These are phyloP conservation scores for Termitomyces bulborhizus DNA, from an alignment of 768 basidiomycete species.

Conservation along the genomic window DNA sequence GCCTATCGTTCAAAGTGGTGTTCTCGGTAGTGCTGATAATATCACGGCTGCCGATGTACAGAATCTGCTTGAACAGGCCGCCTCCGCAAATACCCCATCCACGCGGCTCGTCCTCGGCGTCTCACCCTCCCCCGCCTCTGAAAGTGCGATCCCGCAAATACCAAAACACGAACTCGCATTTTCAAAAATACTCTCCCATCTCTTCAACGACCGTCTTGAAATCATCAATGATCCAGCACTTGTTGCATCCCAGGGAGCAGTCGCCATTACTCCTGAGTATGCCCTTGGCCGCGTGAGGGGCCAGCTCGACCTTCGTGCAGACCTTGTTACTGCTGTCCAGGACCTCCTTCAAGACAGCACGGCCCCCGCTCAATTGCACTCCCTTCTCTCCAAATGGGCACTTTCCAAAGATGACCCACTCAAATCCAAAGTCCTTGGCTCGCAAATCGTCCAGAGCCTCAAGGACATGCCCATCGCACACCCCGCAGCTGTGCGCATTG, in stretches of 20 bases:
- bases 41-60: conserved; percentile 39
- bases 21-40: conserved; percentile 46
- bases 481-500: conserved; percentile 47
- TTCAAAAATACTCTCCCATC: conserved; percentile 77
- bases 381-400: conserved; percentile 75
- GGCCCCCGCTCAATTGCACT: conserved; percentile 53
- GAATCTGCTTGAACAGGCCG: conserved; percentile 42
- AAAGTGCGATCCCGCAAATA: conserved; percentile 44
- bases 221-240: conserved; percentile 80
- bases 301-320: conserved; percentile 67
- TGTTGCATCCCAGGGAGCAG: conserved; percentile 59
- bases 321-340: conserved; percentile 60
- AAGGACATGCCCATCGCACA: conserved; percentile 32
- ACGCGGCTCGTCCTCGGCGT: conserved; percentile 46
- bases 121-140: conserved; percentile 19
- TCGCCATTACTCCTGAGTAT: conserved; percentile 90
- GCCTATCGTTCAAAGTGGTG: conserved; percentile 54
- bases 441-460: conserved; percentile 48
- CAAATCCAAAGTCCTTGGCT: conserved; percentile 55
- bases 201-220: conserved; percentile 76
- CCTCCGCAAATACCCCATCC: conserved; percentile 25
- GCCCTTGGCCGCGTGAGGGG: conserved; percentile 89
- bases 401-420: conserved; percentile 63
- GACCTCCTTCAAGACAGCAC: conserved; percentile 51
- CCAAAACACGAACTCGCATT: conserved; percentile 91